These are phyloP conservation scores for Berberis vulgaris DNA, from an alignment of 164 flowering plant genomes.

Conservation along the genomic window DNA sequence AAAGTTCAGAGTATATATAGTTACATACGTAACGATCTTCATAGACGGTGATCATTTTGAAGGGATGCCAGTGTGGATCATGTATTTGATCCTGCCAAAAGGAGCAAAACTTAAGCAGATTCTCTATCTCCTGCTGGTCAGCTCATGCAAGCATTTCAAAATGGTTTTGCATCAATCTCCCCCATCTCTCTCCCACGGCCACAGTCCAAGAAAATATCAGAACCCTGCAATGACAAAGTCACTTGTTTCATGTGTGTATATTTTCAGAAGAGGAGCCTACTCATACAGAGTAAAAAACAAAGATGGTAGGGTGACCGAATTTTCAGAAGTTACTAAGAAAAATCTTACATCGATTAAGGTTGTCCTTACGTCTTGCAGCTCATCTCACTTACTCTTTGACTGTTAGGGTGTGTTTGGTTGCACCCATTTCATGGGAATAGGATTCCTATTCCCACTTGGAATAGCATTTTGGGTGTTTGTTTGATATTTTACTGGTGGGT, in stretches of 20 bases:
- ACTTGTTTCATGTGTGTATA: background rate
- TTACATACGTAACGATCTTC: background rate
- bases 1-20: background rate
- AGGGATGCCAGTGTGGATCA: background rate
- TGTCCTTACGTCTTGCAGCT: constrained; percentile 1
- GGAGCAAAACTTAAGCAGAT: background rate
- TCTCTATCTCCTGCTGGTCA: background rate
- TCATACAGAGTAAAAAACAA: background rate
- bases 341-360: background rate
- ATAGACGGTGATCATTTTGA: background rate
- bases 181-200: background rate
- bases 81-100: background rate
- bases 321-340: background rate
- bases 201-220: background rate
- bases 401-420: background rate
- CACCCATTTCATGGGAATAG: background rate
- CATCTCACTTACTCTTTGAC: constrained; percentile 1
- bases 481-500: too few relatives aligned
- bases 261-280: background rate
- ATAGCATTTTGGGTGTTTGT: too few relatives aligned
- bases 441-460: background rate
- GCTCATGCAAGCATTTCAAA: background rate
- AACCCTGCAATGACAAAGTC: background rate
- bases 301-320: background rate
- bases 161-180: background rate